phyloP scores from a whole-genome alignment of 139 green algal genomes.

The Dunaliella sp. region DNA sequence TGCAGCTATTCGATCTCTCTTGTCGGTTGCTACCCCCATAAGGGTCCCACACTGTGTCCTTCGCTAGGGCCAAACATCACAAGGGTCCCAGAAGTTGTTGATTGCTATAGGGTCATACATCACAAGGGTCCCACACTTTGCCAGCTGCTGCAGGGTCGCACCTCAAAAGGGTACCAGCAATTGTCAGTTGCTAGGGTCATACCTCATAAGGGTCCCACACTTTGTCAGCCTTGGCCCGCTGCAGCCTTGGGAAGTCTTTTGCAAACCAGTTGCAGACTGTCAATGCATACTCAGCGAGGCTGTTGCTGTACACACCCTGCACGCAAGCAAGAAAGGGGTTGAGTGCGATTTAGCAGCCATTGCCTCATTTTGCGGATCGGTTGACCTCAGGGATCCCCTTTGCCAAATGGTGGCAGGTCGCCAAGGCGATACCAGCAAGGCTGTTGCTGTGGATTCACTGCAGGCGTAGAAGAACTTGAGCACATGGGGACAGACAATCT shows the following conservation, averaged over 20 bases:
- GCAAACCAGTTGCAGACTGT: slow-evolving; percentile 77
- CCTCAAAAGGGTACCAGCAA: background rate
- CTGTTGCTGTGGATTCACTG: slow-evolving; percentile 1
- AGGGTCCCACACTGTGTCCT: too few species aligned
- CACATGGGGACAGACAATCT: too few species aligned
- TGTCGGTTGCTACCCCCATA: too few species aligned
- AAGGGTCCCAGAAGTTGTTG: too few species aligned
- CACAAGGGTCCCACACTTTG: background rate
- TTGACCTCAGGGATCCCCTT: background rate
- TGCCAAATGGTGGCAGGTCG: background rate
- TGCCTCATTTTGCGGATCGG: background rate
- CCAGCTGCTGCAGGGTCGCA: too few species aligned
- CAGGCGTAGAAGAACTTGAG: background rate
- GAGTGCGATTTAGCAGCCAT: background rate
- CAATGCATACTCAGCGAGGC: slow-evolving; percentile 75
- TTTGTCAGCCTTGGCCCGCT: slow-evolving; percentile 16
- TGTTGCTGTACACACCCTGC: slow-evolving; percentile 71
- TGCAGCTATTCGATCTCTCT: too few species aligned
- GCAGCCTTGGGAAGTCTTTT: slow-evolving; percentile 66
- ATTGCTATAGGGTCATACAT: background rate
- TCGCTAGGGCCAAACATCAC: too few species aligned
- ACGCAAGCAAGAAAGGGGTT: background rate
- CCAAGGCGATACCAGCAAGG: too few species aligned
- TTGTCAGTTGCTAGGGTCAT: background rate
- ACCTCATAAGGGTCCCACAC: slow-evolving; percentile 53